Evolutionary conservation across 257 asterid genomes (phyloP).

Genomic region (Osmanthus fragrans): DNA sequence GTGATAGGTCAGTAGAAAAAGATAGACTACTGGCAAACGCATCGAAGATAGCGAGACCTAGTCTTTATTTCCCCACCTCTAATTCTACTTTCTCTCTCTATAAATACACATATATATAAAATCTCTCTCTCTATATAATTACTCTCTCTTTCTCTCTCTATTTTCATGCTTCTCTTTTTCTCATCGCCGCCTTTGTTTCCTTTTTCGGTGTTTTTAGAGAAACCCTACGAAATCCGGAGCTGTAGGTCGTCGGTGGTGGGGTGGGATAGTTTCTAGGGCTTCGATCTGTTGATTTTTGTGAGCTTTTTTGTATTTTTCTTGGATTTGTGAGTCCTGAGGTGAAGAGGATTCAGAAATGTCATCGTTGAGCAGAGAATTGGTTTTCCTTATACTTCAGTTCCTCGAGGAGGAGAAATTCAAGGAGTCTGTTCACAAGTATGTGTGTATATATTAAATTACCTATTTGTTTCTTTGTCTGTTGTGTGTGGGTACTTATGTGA

Average conservation of each 20-base stretch:
- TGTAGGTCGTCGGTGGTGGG: conserved; percentile 37
- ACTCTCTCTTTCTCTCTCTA: conserved; percentile 29
- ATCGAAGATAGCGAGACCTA: conserved; percentile 97
- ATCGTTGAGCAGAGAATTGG: conserved; percentile 94
- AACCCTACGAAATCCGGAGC: conserved; percentile 59
- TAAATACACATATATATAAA: background rate
- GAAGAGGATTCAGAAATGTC: conserved; percentile 52
- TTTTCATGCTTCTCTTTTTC: conserved; percentile 22
- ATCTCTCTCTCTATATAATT: conserved; percentile 12
- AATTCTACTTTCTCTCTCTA: conserved; percentile 32
- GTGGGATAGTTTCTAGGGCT: conserved; percentile 38
- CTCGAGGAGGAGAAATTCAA: conserved; percentile 97
- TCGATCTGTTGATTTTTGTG: conserved; percentile 60
- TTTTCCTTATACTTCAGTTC: conserved; percentile 91
- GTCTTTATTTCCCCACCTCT: conserved; percentile 64
- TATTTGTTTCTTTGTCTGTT: conserved; percentile 10
- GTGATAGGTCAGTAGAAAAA: conserved; percentile 61
- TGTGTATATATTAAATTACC: background rate
- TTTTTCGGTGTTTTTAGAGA: conserved; percentile 27
- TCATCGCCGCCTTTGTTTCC: conserved; percentile 30
- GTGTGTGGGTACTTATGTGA: conserved; percentile 15
- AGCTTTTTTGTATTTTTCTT: conserved; percentile 12
- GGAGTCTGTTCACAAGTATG: conserved; percentile 86
- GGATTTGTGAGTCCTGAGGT: conserved; percentile 43
- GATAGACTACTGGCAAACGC: conserved; percentile 87